Base-by-base conservation (phyloP, 2,329 filamentous ascomycete species). In the Coniochaeta sp. region DNA sequence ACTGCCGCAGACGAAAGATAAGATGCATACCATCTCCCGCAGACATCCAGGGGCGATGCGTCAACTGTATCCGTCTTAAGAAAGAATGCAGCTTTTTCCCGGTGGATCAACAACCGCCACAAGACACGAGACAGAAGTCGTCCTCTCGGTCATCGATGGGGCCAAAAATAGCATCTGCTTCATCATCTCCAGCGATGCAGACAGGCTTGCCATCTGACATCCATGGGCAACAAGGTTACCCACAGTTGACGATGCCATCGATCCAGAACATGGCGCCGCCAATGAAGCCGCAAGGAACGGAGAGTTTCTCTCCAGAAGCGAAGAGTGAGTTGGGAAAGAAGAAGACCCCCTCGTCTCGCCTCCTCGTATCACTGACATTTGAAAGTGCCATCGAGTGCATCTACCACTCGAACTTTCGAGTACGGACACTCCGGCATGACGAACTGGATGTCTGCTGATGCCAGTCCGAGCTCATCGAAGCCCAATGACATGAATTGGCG, bases 51-150 rank as follows among this genome's bases (percentile, higher is more conserved):
- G 87, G 87, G 54, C 87, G 92, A 64, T 98, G 93, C 75, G 85
- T 89, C 65, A 96, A 96, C 77, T 98, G 93, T 75, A 96, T 96
- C 68, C 87, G 92, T 55, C 78, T 98, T 70, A 96, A 96, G 74
- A 97, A 96, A 70, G 91, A 96, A 65, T 98, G 93, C 75, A 91
- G 89, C 71, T 98, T 96, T 75, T 90, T 88, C 67, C 90, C 93
- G 0, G 93, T 97, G 24, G 92, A 96, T 65, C 90, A 92, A 71
- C 82, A 85, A 65, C 84, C 83, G 28, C 79, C 72, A 32, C 70
- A 76, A 52, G 76, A 82, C 26, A 66, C 73, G 22, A 74, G 76
- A 59, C 74, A 77, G 42, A 81, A 79, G 63, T 73, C 72, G 60
- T 66, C 71, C 3, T 69, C 74, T 19, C 74, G 74, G 57, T 69